phyloP scores from a whole-genome alignment of 2,329 filamentous ascomycete genomes.

The Fonsecaea pugnacius region DNA sequence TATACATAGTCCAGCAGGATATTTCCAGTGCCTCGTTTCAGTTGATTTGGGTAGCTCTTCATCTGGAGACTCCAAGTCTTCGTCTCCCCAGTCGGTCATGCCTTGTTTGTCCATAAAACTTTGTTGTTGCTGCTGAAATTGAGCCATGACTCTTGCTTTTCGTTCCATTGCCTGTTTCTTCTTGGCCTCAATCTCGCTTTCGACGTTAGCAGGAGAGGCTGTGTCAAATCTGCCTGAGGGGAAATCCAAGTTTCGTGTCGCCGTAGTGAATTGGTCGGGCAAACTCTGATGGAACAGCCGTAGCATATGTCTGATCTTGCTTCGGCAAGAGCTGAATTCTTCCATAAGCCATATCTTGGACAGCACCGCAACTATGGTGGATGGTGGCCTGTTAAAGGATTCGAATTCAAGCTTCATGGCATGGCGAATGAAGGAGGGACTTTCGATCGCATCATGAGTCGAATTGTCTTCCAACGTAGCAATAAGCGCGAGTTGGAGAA shows the following conservation, averaged over 20 bases:
- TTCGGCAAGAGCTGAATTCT: constrained; percentile 78
- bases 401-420: constrained; percentile 60
- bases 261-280: constrained; percentile 71
- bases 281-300: constrained; percentile 83
- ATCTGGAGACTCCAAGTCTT: constrained; percentile 71
- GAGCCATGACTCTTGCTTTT: constrained; percentile 93
- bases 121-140: constrained; percentile 97
- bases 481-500: constrained; percentile 83
- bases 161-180: constrained; percentile 89
- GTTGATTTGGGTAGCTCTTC: constrained; percentile 54
- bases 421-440: constrained; percentile 72
- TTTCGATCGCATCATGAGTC: constrained; percentile 58
- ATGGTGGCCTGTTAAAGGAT: constrained; percentile 40
- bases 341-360: constrained; percentile 65
- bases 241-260: constrained; percentile 64
- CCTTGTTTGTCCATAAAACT: constrained; percentile 89
- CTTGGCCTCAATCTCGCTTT: constrained; percentile 70
- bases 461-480: constrained; percentile 78
- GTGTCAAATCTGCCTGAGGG: constrained; percentile 79
- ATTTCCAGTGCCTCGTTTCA: constrained; percentile 81
- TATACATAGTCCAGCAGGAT: constrained; percentile 90
- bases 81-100: constrained; percentile 85
- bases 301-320: constrained; percentile 82
- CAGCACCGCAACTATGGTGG: constrained; percentile 59
- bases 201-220: constrained; percentile 73